These are phyloP conservation scores for Xylaria sp. DNA, from an alignment of 2,329 filamentous ascomycete species.

Conservation along the genomic window DNA sequence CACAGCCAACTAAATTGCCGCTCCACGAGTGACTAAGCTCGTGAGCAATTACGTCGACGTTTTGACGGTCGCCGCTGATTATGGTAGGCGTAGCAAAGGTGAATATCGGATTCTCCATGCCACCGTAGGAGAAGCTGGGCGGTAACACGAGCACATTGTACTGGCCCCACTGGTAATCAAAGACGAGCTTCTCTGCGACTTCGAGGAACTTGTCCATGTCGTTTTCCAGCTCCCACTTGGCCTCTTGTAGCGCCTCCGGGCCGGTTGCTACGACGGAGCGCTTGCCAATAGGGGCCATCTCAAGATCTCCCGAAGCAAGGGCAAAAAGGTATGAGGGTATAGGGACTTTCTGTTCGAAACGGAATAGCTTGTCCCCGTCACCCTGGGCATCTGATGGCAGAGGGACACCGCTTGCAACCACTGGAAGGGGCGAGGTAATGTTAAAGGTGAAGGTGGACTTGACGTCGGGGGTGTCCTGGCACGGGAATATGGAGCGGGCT, in stretches of 20 bases:
- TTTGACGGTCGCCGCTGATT: slow-evolving; percentile 89
- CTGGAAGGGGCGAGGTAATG: slow-evolving; percentile 85
- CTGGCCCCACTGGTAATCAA: slow-evolving; percentile 91
- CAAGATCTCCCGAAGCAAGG: slow-evolving; percentile 87
- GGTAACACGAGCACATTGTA: slow-evolving; percentile 95
- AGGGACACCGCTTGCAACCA: slow-evolving; percentile 88
- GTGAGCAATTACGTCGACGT: slow-evolving; percentile 93
- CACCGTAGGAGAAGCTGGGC: slow-evolving; percentile 89
- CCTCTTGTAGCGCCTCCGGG: slow-evolving; percentile 84
- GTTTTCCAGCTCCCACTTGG: slow-evolving; percentile 89
- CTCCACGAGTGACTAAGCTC: slow-evolving; percentile 82
- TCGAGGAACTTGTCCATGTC: slow-evolving; percentile 94
- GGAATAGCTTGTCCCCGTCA: slow-evolving; percentile 75
- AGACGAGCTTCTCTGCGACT: slow-evolving; percentile 82
- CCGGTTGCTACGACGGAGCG: slow-evolving; percentile 87
- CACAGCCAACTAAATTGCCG: slow-evolving; percentile 83
- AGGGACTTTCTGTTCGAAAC: slow-evolving; percentile 89
- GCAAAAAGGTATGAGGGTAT: slow-evolving; percentile 96
- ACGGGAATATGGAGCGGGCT: slow-evolving; percentile 91
- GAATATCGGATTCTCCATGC: slow-evolving; percentile 93
- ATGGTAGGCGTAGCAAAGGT: slow-evolving; percentile 96
- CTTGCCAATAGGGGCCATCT: slow-evolving; percentile 85
- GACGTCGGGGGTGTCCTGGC: slow-evolving; percentile 96
- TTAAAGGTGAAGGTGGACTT: slow-evolving; percentile 95
- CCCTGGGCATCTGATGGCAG: slow-evolving; percentile 58